Conservation (phyloP, 2,329 filamentous ascomycete genomes). For the Diaporthe vaccinii region DNA sequence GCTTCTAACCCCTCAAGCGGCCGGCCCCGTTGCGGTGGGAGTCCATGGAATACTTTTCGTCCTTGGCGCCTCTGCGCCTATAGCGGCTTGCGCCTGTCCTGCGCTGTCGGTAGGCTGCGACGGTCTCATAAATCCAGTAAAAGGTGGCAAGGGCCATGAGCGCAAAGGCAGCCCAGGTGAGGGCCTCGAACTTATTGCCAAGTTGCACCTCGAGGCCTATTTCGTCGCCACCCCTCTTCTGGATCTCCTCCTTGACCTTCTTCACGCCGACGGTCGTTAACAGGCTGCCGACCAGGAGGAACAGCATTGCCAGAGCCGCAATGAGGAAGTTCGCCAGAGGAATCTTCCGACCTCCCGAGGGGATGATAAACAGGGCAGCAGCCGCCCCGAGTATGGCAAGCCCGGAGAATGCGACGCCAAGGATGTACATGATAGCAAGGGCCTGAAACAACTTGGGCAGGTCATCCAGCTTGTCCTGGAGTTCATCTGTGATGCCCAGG, state of each 20-base stretch:
- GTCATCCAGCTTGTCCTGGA: constrained; percentile 63
- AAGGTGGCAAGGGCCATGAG: constrained; percentile 56
- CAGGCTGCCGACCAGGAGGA: constrained; percentile 58
- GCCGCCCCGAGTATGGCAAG: constrained; percentile 58
- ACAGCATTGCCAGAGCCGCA: constrained; percentile 52
- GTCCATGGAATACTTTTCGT: constrained; percentile 35
- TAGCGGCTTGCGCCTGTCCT: constrained; percentile 42
- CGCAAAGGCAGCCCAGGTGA: constrained; percentile 63
- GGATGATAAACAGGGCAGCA: constrained; percentile 48
- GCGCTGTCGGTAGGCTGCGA: constrained; percentile 48
- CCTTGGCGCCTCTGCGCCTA: constrained; percentile 1
- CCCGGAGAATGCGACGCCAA: constrained; percentile 58
- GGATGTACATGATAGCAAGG: constrained; percentile 63
- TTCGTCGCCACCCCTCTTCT: constrained; percentile 56
- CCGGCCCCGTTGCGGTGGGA: constrained; percentile 25
- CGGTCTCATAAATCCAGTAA: constrained; percentile 58
- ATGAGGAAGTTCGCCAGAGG: constrained; percentile 55
- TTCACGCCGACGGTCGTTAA: constrained; percentile 57
- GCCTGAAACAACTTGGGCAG: constrained; percentile 63
- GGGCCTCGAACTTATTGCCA: constrained; percentile 59
- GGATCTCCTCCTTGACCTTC: constrained; percentile 56
- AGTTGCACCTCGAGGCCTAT: constrained; percentile 59
- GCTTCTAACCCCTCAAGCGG: not conserved
- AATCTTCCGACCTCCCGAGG: constrained; percentile 38
- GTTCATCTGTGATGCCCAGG: constrained; percentile 58